Conservation (phyloP, 163 green algal species). For the Volvox carteri region DNA sequence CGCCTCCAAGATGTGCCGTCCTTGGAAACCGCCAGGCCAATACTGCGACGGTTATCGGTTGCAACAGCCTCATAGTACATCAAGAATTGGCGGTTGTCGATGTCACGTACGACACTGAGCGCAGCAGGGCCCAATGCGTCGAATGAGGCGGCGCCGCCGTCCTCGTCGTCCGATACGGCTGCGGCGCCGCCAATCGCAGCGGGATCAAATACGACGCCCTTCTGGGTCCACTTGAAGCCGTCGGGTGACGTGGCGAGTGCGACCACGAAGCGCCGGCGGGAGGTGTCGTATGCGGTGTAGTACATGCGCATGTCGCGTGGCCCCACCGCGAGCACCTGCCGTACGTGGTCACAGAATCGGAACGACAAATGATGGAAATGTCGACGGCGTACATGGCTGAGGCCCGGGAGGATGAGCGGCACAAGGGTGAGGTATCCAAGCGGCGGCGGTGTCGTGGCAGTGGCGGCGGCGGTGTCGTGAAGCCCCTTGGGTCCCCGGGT, state of each 20-base stretch:
- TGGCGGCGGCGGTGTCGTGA: too few relatives aligned
- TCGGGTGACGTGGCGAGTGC: slow-evolving; percentile 87
- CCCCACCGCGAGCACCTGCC: slow-evolving; percentile 85
- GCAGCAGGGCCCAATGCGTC: slow-evolving; percentile 80
- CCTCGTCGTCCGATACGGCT: slow-evolving; percentile 73
- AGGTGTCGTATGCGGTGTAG: slow-evolving; percentile 83
- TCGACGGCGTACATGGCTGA: too few relatives aligned
- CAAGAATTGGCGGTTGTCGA: slow-evolving; percentile 85
- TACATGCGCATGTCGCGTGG: slow-evolving; percentile 93
- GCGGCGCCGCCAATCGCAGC: slow-evolving; percentile 47
- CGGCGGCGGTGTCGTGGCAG: too few relatives aligned
- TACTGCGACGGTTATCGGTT: slow-evolving; percentile 75
- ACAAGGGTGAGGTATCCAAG: too few relatives aligned
- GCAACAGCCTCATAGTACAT: slow-evolving; percentile 96
- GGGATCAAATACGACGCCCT: slow-evolving; percentile 81
- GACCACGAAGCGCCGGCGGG: slow-evolving; percentile 70
- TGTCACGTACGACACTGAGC: slow-evolving; percentile 82
- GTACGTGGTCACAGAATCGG: not conserved
- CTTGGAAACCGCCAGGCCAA: slow-evolving; percentile 79
- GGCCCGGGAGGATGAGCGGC: too few relatives aligned
- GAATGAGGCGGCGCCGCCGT: slow-evolving; percentile 59
- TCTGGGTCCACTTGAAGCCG: slow-evolving; percentile 92
- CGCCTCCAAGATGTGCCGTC: slow-evolving; percentile 70
- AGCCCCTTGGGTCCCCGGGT: too few relatives aligned
- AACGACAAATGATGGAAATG: too few relatives aligned